phyloP scores from a whole-genome alignment of 2,329 filamentous ascomycete genomes.

The Cucurbitaria berberidis region DNA sequence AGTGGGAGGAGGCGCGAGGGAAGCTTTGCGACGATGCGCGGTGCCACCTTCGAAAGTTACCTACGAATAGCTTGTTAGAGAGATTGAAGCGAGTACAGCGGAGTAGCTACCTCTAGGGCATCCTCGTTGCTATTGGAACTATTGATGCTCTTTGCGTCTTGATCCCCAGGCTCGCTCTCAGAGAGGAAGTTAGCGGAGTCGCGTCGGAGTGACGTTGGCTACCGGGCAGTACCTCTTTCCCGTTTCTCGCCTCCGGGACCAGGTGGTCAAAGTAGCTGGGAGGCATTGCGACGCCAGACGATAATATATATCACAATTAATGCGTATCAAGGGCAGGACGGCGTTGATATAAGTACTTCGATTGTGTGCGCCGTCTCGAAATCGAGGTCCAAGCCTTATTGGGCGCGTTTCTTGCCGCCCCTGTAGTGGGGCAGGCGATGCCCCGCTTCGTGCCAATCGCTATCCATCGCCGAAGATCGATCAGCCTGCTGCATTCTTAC shows the following conservation, averaged over 20 bases:
- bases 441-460: slow-evolving; percentile 34
- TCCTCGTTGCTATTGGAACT: slow-evolving; percentile 47
- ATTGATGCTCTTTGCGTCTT: slow-evolving; percentile 35
- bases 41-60: slow-evolving; percentile 63
- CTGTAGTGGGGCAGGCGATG: slow-evolving; percentile 22
- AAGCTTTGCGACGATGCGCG: slow-evolving; percentile 65
- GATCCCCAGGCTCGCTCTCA: slow-evolving; percentile 39
- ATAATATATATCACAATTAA: slow-evolving; percentile 1
- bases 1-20: slow-evolving; percentile 55
- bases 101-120: slow-evolving; percentile 48
- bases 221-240: slow-evolving; percentile 35
- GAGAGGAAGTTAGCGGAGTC: slow-evolving; percentile 43
- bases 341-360: not conserved
- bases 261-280: slow-evolving; percentile 28
- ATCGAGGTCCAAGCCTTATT: slow-evolving; percentile 9
- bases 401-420: slow-evolving; percentile 10
- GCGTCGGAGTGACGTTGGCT: slow-evolving; percentile 27
- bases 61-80: slow-evolving; percentile 42
- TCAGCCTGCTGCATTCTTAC: slow-evolving; percentile 35
- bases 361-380: slow-evolving; percentile 7
- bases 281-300: slow-evolving; percentile 20
- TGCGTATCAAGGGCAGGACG: not conserved
- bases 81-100: not conserved
- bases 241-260: slow-evolving; percentile 18
- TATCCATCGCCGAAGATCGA: slow-evolving; percentile 23